These are phyloP conservation scores for Ophiostoma novo-ulmi DNA, from an alignment of 2,329 filamentous ascomycete species.

Conservation along the genomic window DNA sequence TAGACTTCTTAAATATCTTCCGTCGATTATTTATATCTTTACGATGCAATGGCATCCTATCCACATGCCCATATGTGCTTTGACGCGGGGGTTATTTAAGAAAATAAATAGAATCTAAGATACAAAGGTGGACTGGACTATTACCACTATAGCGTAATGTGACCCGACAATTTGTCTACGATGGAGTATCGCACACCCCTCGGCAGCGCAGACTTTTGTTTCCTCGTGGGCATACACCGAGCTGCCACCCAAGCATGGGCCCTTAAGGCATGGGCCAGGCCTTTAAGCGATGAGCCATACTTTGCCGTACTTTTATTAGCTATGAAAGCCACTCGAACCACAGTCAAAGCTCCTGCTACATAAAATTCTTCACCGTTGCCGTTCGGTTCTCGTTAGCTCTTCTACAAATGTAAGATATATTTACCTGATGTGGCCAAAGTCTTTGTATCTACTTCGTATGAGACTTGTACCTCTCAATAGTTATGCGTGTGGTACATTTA, in stretches of 20 bases:
- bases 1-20: background rate
- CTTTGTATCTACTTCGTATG: background rate
- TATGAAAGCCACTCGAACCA: conserved; percentile 1
- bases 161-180: conserved; percentile 4
- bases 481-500: background rate
- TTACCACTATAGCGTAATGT: background rate
- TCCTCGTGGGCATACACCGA: conserved; percentile 1
- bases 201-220: background rate
- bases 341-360: background rate
- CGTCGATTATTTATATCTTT: background rate
- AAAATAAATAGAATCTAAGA: background rate
- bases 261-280: too few species aligned
- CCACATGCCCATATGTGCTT: background rate
- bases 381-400: background rate
- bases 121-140: background rate
- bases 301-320: background rate
- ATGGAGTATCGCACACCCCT: background rate
- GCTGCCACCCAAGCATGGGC: background rate
- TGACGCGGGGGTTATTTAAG: background rate
- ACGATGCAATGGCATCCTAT: background rate
- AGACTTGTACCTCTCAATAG: background rate
- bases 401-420: background rate
- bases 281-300: too few species aligned
- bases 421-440: background rate
- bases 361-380: conserved; percentile 1